Base-by-base conservation (phyloP, 2,329 filamentous ascomycete genomes). In the Aspergillus caelatus region DNA sequence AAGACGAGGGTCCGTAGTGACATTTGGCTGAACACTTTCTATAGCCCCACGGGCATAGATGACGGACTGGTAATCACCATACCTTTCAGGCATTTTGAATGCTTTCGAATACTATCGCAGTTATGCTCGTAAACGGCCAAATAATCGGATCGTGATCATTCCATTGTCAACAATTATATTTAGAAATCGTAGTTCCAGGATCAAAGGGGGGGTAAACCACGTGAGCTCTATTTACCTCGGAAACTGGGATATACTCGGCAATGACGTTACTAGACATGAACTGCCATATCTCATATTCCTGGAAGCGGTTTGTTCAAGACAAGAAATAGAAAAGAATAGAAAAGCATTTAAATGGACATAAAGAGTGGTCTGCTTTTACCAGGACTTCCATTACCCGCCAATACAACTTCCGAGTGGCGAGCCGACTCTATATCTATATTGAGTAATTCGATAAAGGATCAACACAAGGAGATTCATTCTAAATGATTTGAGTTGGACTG, bases 1-100 rank as follows among this genome's bases (percentile, higher is more conserved):
- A 59, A 80, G 79, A 65, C 84, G 85, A 8, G 86, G 84, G 60
- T 89, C 83, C 2, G 87, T 89, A 0, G 86, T 89, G 52, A 88
- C 81, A 34, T 78, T 75, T 14, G 86, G 85, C 19, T 79, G 73
- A 52, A 79, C 72, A 58, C 82, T 79, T 50, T 79, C 73, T 16
- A 87, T 71, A 69, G 87, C 79, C 60, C 86, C 85, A 65, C 82
- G 80, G 62, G 76, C 76, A 66, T 88, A 86, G 60, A 88, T 80
- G 43, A 82, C 77, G 28, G 70, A 74, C 63, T 84, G 78, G 61
- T 82, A 82, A n/a, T 75, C 74, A 41, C 79, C 79, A 68, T 83
- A 85, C 19, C 75, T 78, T 48, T 73, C 67, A 9, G 72, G 65
- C 75, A 78, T 77, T 3, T 52, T 55, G 21, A 9, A 39, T 26